These are phyloP conservation scores for Bonia amplexicaulis DNA, from an alignment of 176 grass and related monocot genomes.

Conservation along the genomic window DNA sequence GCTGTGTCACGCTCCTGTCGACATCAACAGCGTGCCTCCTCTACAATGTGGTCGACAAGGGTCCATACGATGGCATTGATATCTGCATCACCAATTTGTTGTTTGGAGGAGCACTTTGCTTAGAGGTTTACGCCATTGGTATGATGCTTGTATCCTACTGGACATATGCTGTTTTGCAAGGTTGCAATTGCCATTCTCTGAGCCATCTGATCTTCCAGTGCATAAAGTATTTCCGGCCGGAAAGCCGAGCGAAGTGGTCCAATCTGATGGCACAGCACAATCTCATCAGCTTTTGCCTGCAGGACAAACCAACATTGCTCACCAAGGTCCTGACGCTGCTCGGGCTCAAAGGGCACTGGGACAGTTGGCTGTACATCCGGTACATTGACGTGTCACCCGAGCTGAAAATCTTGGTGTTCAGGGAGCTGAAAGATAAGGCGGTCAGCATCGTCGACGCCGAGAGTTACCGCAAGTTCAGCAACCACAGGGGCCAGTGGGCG, in stretches of 20 bases:
- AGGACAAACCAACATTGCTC: neutral
- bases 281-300: constrained; percentile 12
- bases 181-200: neutral
- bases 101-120: constrained; percentile 28
- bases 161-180: constrained; percentile 26
- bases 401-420: constrained; percentile 34
- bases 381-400: constrained; percentile 24
- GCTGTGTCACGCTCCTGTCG: constrained; percentile 20
- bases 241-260: constrained; percentile 26
- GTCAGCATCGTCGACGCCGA: constrained; percentile 23
- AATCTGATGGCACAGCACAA: constrained; percentile 25
- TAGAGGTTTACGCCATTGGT: constrained; percentile 37
- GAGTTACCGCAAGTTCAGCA: constrained; percentile 11
- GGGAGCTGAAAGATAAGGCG: constrained; percentile 46
- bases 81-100: constrained; percentile 28
- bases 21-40: constrained; percentile 21
- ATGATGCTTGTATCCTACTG: constrained; percentile 47
- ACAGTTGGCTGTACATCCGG: constrained; percentile 29
- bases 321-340: constrained; percentile 13
- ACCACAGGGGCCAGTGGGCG: too few relatives aligned
- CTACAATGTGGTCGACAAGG: constrained; percentile 23
- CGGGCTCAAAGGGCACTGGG: constrained; percentile 35
- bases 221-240: neutral
- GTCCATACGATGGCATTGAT: neutral
- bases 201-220: constrained; percentile 12